A percentile compares a stretch with the other conserved stretches of the same genome.
Evolutionary conservation across 2,329 filamentous ascomycete species (phyloP).

Genomic region (Colletotrichum horii): DNA sequence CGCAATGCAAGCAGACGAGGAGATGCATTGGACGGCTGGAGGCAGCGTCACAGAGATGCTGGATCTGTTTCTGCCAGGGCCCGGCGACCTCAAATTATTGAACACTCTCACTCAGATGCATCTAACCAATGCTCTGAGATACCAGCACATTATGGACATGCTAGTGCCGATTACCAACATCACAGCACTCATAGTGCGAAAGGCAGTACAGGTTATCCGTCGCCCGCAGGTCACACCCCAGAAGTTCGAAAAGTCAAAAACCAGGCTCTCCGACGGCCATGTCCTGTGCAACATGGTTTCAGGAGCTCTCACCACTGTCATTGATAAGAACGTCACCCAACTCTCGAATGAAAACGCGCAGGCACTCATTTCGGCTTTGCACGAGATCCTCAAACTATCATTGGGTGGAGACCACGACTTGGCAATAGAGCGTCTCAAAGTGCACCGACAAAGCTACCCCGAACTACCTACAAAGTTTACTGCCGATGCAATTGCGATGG

Average conservation of each 20-base stretch:
- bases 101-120: constrained; percentile 47
- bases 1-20: constrained; percentile 23
- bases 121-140: constrained; percentile 43
- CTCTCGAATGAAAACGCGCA: constrained; percentile 51
- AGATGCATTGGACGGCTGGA: constrained; percentile 29
- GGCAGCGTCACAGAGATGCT: constrained; percentile 40
- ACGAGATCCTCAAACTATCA: constrained; percentile 47
- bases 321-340: constrained; percentile 62
- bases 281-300: constrained; percentile 49
- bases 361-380: constrained; percentile 43
- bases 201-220: constrained; percentile 28
- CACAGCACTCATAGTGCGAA: constrained; percentile 35
- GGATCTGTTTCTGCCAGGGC: constrained; percentile 42
- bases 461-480: constrained; percentile 42
- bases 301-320: constrained; percentile 45
- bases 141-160: constrained; percentile 52
- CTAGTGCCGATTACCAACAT: constrained; percentile 43
- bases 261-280: constrained; percentile 44
- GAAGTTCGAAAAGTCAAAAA: constrained; percentile 29
- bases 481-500: constrained; percentile 57
- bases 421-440: constrained; percentile 36
- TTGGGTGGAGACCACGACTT: constrained; percentile 42
- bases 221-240: background rate
- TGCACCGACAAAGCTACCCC: constrained; percentile 39
- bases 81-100: constrained; percentile 49